Evolutionary conservation across 1,139 yeast genomes (phyloP).

Genomic region (Candida pseudocylindracea): DNA sequence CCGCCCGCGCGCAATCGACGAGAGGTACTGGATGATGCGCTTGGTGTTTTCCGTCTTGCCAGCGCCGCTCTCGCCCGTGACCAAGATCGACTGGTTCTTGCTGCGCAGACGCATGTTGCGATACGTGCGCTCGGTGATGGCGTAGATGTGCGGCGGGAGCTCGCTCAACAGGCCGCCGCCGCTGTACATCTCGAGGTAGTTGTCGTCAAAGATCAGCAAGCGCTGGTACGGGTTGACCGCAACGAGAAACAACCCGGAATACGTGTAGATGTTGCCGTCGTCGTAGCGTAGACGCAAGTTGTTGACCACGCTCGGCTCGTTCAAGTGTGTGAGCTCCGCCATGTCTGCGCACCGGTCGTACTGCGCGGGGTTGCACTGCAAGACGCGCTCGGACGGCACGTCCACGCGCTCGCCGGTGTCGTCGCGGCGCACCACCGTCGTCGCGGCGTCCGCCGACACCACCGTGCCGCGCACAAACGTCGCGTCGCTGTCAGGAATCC

Average conservation of each 20-base stretch:
- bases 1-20: conserved; percentile 32
- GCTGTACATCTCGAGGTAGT: conserved; percentile 2
- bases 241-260: conserved; percentile 73
- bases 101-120: conserved; percentile 47
- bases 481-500: conserved; percentile 54
- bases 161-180: too few species aligned
- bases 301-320: conserved; percentile 84
- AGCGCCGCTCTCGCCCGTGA: conserved; percentile 97
- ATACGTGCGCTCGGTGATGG: conserved; percentile 76
- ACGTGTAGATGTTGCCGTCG: conserved; percentile 58
- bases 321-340: conserved; percentile 87
- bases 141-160: conserved; percentile 73
- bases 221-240: conserved; percentile 84
- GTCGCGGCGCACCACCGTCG: conserved; percentile 12
- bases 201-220: conserved; percentile 46
- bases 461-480: conserved; percentile 56
- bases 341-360: conserved; percentile 84
- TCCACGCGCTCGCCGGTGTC: conserved; percentile 27
- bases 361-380: conserved; percentile 66
- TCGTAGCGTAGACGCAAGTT: conserved; percentile 59
- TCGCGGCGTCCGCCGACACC: conserved; percentile 28
- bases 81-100: conserved; percentile 75
- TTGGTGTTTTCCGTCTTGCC: conserved; percentile 98
- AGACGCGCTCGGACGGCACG: not conserved
- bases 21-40: conserved; percentile 78